Conservation (phyloP, 1,139 yeast species). For the Zygoascus meyerae region DNA sequence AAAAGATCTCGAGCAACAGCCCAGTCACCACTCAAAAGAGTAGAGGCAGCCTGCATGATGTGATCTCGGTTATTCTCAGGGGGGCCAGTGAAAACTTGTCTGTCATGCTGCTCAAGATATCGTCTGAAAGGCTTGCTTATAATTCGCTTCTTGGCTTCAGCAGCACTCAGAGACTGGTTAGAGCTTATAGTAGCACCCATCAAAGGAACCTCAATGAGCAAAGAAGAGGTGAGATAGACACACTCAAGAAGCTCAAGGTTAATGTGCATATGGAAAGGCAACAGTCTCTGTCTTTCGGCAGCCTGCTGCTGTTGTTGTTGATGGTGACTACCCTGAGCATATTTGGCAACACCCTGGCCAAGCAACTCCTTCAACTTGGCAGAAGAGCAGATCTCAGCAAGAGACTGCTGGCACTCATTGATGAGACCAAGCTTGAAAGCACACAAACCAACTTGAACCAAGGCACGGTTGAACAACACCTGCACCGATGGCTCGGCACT, state of each 20-base stretch:
- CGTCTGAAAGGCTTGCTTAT: conserved; percentile 83
- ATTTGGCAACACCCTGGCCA: conserved; percentile 86
- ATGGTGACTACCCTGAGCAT: conserved; percentile 37
- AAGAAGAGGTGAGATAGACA: conserved; percentile 84
- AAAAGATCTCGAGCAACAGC: conserved; percentile 64
- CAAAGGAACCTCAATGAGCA: conserved; percentile 87
- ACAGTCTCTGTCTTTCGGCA: conserved; percentile 67
- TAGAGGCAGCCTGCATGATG: conserved; percentile 88
- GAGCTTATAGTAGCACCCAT: conserved; percentile 54
- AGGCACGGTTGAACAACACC: conserved; percentile 88
- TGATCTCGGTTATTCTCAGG: conserved; percentile 95
- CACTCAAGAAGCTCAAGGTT: conserved; percentile 92
- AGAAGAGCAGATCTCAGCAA: conserved; percentile 84
- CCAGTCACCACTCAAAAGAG: conserved; percentile 91
- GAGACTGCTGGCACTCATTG: conserved; percentile 78
- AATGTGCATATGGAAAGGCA: conserved; percentile 98
- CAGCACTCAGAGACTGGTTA: conserved; percentile 33
- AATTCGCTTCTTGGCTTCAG: conserved; percentile 59
- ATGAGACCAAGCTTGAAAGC: conserved; percentile 91
- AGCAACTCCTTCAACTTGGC: conserved; percentile 85
- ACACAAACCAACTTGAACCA: conserved; percentile 91
- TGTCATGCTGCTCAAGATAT: conserved; percentile 86
- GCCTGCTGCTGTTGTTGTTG: conserved; percentile 24
- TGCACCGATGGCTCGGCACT: conserved; percentile 81
- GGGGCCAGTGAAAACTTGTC: conserved; percentile 95